A percentile compares a stretch with the other conserved stretches of the same genome.
phyloP scores from a whole-genome alignment of 495 filamentous ascomycete species.

The Aspergillus heteromorphus region DNA sequence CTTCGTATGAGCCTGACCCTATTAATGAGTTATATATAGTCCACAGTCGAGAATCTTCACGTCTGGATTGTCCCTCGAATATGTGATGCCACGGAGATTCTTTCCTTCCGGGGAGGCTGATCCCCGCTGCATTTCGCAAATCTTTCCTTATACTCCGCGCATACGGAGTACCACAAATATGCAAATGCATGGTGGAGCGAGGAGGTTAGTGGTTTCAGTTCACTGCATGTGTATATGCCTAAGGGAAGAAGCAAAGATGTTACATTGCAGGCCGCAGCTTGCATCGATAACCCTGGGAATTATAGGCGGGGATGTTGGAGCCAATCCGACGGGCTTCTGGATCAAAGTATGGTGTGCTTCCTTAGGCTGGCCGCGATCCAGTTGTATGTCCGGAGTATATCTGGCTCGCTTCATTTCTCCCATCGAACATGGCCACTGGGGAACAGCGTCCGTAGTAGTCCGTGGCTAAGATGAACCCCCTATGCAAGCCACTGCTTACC shows the following conservation, averaged over 20 bases:
- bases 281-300: background rate
- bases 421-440: background rate
- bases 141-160: background rate
- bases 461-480: background rate
- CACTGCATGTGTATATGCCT: background rate
- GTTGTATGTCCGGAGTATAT: too few species aligned
- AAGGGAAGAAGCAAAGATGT: background rate
- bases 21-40: too few species aligned
- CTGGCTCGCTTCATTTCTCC: background rate
- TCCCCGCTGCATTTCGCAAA: background rate
- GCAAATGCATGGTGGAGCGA: background rate
- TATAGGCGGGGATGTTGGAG: background rate
- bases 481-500: background rate
- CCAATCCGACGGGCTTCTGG: background rate
- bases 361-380: too few species aligned
- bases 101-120: background rate
- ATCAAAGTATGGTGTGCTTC: too few species aligned
- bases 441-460: background rate
- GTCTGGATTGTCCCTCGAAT: background rate
- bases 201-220: background rate
- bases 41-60: too few species aligned
- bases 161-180: too few species aligned
- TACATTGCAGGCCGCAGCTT: constrained; percentile 1
- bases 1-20: too few species aligned
- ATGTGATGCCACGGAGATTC: background rate